These are phyloP conservation scores for Haematococcus lacustris DNA, from an alignment of 139 green algal species.

Conservation along the genomic window DNA sequence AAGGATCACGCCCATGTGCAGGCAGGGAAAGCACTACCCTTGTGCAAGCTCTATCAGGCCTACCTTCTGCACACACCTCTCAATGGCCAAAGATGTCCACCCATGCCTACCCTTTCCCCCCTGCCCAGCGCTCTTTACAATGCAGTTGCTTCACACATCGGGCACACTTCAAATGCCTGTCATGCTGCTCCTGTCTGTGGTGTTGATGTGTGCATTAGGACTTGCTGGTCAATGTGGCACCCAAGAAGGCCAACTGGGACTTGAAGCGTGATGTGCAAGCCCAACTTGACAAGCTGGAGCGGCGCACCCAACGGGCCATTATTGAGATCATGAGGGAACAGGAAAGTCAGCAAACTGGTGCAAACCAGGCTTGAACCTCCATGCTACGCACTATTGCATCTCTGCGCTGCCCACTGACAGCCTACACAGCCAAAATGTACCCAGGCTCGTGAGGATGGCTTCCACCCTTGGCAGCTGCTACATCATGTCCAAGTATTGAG, in stretches of 20 bases:
- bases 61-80: neutral
- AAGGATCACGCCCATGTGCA: neutral
- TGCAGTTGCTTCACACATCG: neutral
- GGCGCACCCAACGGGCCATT: conserved; percentile 68
- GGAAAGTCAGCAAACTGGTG: conserved; percentile 10
- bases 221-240: conserved; percentile 77
- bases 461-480: too few species aligned
- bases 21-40: neutral
- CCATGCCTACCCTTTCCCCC: too few species aligned
- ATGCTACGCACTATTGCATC: too few species aligned
- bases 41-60: neutral
- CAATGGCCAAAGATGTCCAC: too few species aligned
- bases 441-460: too few species aligned
- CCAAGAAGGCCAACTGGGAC: conserved; percentile 89
- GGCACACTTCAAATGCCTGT: neutral
- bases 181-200: neutral
- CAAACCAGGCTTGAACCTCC: too few species aligned
- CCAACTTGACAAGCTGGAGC: conserved; percentile 73
- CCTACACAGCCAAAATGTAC: too few species aligned
- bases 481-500: too few species aligned
- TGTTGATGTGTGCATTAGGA: conserved; percentile 38
- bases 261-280: conserved; percentile 71
- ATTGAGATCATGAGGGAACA: conserved; percentile 67
- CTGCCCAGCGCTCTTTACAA: neutral
- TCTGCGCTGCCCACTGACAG: too few species aligned